Evolutionary conservation across 2,329 filamentous ascomycete species (phyloP).

Genomic region (Ophiostoma pallidulum): DNA sequence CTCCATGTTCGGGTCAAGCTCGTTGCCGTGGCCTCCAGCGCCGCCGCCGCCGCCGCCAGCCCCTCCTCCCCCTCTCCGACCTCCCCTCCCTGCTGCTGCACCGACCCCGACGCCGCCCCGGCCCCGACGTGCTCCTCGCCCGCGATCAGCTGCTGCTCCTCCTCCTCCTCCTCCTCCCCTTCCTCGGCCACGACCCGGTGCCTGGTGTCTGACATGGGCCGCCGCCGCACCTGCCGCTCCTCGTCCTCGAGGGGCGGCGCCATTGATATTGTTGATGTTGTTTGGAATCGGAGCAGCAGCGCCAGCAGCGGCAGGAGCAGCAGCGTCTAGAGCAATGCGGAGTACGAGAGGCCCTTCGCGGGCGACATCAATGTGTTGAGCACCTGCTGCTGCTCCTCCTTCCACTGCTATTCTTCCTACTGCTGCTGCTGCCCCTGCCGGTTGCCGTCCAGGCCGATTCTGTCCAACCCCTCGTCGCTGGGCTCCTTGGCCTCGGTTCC

Average conservation of each 20-base stretch:
- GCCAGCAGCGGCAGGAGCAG: not conserved
- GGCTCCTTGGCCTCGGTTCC: too few relatives aligned
- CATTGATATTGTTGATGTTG: not conserved
- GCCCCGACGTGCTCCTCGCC: not conserved
- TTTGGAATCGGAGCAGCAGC: not conserved
- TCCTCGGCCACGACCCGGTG: not conserved
- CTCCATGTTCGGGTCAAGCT: conserved; percentile 12
- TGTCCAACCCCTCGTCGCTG: too few relatives aligned
- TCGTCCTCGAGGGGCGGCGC: conserved; percentile 1
- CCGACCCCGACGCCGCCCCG: not conserved
- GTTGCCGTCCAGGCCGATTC: not conserved
- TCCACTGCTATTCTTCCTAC: too few relatives aligned
- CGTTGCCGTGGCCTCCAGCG: not conserved
- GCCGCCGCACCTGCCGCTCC: not conserved
- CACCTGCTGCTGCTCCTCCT: not conserved
- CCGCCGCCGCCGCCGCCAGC: not conserved
- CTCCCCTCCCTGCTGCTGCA: not conserved
- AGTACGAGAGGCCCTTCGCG: conserved; percentile 49
- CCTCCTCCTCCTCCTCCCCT: conserved; percentile 1
- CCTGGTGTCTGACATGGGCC: not conserved
- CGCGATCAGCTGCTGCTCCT: not conserved
- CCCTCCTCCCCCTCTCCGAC: not conserved
- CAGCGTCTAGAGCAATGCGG: conserved; percentile 34
- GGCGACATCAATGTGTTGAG: conserved; percentile 33
- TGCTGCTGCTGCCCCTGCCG: too few relatives aligned